Base-by-base conservation (phyloP, 1,284 basidiomycete genomes). In the Kalmanozyma brasiliensis region DNA sequence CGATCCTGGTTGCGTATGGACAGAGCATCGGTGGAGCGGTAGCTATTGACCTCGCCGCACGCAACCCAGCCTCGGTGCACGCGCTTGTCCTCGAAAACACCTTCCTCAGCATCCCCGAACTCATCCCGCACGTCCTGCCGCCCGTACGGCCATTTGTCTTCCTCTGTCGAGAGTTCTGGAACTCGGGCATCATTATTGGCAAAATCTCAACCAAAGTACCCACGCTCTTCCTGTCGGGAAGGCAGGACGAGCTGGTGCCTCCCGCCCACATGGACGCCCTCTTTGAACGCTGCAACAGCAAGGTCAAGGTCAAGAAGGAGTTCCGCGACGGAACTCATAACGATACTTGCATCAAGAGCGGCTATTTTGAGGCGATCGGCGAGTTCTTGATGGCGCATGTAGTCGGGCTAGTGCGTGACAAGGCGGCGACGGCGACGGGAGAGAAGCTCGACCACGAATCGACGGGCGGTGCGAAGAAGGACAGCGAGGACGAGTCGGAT, bases 21-120 rank as follows among this genome's bases (percentile, higher is more conserved):
- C 95, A 98, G 82, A 94, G 91, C 8, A 92, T 98, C 26, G 95
- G 95, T 14, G 94, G 94, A n/a, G 94, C 94, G 0, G 94, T 98
- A 1, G 87, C 91, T 13, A 90, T 97, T 48, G 90, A 94, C 81
- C 88, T 96, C 5, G 91, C 91, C 0, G 89, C 89, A 53, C 87
- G 87, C 34, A 94, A 94, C 79, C 87, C 90, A 0, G 83, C 86
- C 24, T 87, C 74, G 83, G 88, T 92, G 49, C 69, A 84, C n/a
- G 91, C 88, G 0, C 83, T 93, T n/a, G 88, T 97, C 49, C 85
- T 98, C 52, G 94, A 98, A 84, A 98, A 98, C 83, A 80, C 79
- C 11, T 80, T 79, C 43, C 48, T 79, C 6, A 77, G 72, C 56
- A 77, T 82, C 19, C 80, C 80, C 0, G 68, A 73, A 23, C 65